Evolutionary conservation across 495 filamentous ascomycete genomes (phyloP).

Genomic region (Aspergillus egyptiacus): DNA sequence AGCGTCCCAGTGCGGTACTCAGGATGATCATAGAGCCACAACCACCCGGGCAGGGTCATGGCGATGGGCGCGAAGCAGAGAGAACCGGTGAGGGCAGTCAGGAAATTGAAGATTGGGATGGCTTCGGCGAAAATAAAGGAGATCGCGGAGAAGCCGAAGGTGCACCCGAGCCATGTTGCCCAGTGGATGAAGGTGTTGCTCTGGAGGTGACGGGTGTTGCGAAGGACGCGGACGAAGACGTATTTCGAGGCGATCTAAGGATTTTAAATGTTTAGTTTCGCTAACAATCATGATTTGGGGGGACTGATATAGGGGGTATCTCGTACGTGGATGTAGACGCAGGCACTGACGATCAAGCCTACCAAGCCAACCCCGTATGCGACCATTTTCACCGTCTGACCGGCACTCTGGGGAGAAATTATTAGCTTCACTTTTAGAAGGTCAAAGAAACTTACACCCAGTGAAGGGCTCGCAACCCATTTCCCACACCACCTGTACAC

Average conservation of each 20-base stretch:
- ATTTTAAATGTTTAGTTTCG: neutral
- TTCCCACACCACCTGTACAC: conserved; percentile 68
- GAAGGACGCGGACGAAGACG: conserved; percentile 56
- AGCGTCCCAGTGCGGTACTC: too few relatives aligned
- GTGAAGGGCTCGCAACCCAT: conserved; percentile 60
- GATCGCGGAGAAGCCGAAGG: conserved; percentile 46
- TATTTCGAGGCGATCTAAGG: conserved; percentile 49
- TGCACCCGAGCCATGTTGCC: conserved; percentile 53
- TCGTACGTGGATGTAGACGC: conserved; percentile 53
- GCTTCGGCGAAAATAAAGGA: conserved; percentile 62
- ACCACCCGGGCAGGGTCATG: neutral
- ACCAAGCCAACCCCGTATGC: conserved; percentile 72
- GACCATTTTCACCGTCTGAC: conserved; percentile 52
- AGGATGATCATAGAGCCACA: neutral
- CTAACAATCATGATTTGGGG: neutral
- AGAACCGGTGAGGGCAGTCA: conserved; percentile 43
- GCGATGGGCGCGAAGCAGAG: neutral
- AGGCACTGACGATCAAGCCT: conserved; percentile 47
- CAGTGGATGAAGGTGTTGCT: conserved; percentile 43
- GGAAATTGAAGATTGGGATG: conserved; percentile 63
- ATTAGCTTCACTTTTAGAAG: too few relatives aligned
- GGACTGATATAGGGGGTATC: neutral
- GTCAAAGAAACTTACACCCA: conserved; percentile 45
- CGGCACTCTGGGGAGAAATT: conserved; percentile 41
- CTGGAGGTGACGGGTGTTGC: conserved; percentile 50